Evolutionary conservation across 352 stramenopile genomes (phyloP), one percentile per base, ranked within the genome.

Genomic region (Pythium chondricola): DNA sequence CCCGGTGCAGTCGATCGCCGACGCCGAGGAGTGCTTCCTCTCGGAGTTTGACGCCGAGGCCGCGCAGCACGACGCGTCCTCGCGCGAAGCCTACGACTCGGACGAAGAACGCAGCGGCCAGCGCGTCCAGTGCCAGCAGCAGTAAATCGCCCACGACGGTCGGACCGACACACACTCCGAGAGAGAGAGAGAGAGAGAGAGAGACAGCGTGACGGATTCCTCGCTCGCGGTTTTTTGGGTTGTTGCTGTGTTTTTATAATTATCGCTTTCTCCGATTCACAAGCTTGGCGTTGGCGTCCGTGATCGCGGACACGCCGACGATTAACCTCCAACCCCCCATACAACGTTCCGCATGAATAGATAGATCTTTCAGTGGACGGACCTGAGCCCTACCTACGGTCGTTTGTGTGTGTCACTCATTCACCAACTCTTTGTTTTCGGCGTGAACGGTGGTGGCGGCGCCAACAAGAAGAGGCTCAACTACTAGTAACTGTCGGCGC

Each of bases 31-130:
- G 66, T 85, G 69, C 55, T 90, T 90, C 67, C 51, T 98, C 20
- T 86, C 75, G 63, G 84, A 95, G 57, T 98, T 98, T 67, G 95
- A 97, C 52, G 77, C 81, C n/a, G 79, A 92, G 43, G 80, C 82
- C 14, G 83, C 82, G 66, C 96, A 87, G 83, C 81, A 66, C 56
- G 89, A 72, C 61, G 67, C 79, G 61, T 66, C 52, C 56, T 62
- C 77, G 41, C 75, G 85, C 39, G 76, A 90, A 43, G 76, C 80
- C 10, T 94, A 95, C 64, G 91, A 95, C 46, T 97, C 95, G 63
- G 93, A 98, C 59, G 90, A 96, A 30, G 91, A 98, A 55, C 88
- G 88, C 48, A 89, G 95, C 38, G 82, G 87, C 32, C 81, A 86
- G 65, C 81, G 81, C 47, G 83, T 95, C 56, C 76, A 92, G 61